Conservation (phyloP, 352 stramenopile genomes). For the Elongisporangium undulatum region DNA sequence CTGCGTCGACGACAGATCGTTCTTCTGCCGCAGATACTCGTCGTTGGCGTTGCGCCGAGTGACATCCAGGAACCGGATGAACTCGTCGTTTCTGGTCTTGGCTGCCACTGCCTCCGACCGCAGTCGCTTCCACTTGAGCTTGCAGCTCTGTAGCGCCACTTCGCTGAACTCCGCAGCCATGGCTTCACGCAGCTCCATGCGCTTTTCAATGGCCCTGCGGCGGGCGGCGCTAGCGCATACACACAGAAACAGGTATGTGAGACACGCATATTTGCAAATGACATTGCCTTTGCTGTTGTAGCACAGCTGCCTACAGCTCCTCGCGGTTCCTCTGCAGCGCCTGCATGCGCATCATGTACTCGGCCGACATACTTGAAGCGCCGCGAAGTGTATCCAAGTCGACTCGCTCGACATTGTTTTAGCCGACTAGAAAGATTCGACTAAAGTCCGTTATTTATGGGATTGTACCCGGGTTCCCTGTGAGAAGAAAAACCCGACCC, state of each 20-base stretch:
- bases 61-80: conserved; percentile 43
- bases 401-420: neutral
- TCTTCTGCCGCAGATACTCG: conserved; percentile 25
- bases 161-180: conserved; percentile 75
- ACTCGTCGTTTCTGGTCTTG: conserved; percentile 63
- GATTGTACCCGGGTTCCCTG: neutral
- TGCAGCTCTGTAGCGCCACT: conserved; percentile 54
- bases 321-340: conserved; percentile 43
- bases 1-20: conserved; percentile 34
- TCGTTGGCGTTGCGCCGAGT: conserved; percentile 52
- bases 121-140: conserved; percentile 57
- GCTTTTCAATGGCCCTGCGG: conserved; percentile 64
- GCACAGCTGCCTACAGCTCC: conserved; percentile 34
- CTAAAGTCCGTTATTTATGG: neutral
- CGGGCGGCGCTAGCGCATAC: conserved; percentile 32
- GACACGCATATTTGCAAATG: neutral
- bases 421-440: neutral
- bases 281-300: neutral
- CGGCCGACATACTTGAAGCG: conserved; percentile 35
- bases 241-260: neutral
- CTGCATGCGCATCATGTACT: conserved; percentile 63
- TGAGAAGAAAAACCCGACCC: neutral
- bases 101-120: conserved; percentile 29
- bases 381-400: neutral
- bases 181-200: conserved; percentile 60